A percentile compares a stretch with the other conserved stretches of the same genome.
Conservation (phyloP, 148 eudicot genomes). For the Chenopodium quinoa region DNA sequence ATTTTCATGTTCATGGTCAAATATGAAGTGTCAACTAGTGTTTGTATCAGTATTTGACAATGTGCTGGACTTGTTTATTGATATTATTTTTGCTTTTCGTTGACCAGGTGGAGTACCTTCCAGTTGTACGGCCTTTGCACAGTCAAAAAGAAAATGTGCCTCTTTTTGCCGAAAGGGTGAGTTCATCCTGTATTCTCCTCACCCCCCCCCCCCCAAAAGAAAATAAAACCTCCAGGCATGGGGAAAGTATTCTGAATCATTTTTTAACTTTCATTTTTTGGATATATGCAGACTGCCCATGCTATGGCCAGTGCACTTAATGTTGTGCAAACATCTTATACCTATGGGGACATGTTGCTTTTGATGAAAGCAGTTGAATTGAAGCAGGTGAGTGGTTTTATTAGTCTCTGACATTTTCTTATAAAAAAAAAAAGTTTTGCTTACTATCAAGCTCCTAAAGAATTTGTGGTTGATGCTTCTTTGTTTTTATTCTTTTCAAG, state of each 20-base stretch:
- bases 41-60: neutral
- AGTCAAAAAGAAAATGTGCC: constrained; percentile 63
- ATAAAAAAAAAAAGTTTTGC: neutral
- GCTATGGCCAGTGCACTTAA: constrained; percentile 65
- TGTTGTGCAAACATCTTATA: constrained; percentile 70
- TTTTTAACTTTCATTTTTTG: constrained; percentile 14
- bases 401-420: neutral
- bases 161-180: constrained; percentile 67
- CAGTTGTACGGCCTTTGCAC: constrained; percentile 55
- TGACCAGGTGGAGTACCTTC: constrained; percentile 84
- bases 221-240: neutral
- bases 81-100: neutral
- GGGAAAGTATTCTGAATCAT: neutral
- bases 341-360: constrained; percentile 75
- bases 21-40: neutral
- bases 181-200: constrained; percentile 10
- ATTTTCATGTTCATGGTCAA: neutral
- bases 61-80: neutral
- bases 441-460: neutral
- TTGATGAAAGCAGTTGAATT: constrained; percentile 58
- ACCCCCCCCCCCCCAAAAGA: neutral
- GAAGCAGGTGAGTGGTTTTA: constrained; percentile 51
- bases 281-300: constrained; percentile 57
- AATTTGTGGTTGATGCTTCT: neutral
- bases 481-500: neutral